Base-by-base conservation (phyloP, 305 asterid genomes). In the Coffea humblotiana region DNA sequence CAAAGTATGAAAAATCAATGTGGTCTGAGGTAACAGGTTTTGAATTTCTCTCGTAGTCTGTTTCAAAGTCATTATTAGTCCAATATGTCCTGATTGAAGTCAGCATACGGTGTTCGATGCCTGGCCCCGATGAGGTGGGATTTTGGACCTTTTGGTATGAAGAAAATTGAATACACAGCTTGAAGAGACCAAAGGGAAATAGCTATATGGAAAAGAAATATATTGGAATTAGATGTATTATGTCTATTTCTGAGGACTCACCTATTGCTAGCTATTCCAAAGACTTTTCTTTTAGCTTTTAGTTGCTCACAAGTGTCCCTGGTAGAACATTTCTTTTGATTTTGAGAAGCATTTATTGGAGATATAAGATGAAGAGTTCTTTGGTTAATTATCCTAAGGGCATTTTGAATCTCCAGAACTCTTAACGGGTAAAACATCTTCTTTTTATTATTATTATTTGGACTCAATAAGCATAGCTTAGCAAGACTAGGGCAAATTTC, bases 31-130 rank as follows among this genome's bases (percentile, higher is more conserved):
- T 65, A 32, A 29, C 13, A 5, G 10, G 43, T 14, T 12, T 65
- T 65, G 23, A 65, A 65, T 32, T 65, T 65, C 10, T 65, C 3
- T 65, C 29, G 45, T 13, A 29, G 43, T 29, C 70, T 65, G 43
- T 65, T 65, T 65, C 70, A 29, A 65, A 65, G 71, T 65, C 71
- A 65, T 43, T 65, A 65, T 64, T 64, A 65, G 71, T 65, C 15
- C 15, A 65, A 43, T 29, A 65, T 12, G 45, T 29, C 71, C 71
- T 13, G 45, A 5, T 65, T 65, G 71, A 65, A 65, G 71, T 65
- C 71, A 13, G 71, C 18, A 65, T 13, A 65, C 43, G 43, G 9
- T 29, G 70, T 29, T 27, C 9, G 10, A 65, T 65, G 40, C 32
- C 70, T 2, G 70, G 40, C 40, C 37, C 7, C 12, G 70, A 14